Evolutionary conservation across 75 land plant species (phyloP), one percentile per base, ranked within the genome.

Genomic region (Ceratopteris richardii): DNA sequence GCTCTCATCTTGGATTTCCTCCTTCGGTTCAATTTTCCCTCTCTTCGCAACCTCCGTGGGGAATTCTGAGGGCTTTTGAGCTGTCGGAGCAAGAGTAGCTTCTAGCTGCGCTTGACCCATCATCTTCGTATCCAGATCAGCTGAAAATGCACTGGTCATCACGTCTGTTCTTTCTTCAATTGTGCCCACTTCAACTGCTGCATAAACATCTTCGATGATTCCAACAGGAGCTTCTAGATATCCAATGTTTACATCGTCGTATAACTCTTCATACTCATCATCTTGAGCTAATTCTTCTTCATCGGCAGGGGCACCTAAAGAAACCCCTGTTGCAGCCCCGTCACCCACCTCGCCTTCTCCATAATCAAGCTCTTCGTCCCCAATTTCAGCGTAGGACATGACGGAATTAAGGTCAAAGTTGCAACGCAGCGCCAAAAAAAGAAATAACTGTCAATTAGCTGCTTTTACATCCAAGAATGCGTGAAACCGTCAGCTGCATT

Each of bases 181-280:
- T 56, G 57, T 54, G 52, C 4, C 62, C 24, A 26, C 24, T 26
- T 41, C 31, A 33, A 33, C 75, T 47, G 62, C 46, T 56, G 19
- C 17, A 64, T 4, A 27, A 9, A 9, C 37, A 33, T 33, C 37
- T 29, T 37, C 65, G n/a, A 67, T 31, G 21, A 30, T 31, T 27
- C 39, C 14, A 25, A 69, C 29, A 17, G 73, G 31, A 31, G 69
- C 37, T 55, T 31, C 44, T 23, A 31, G 39, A 46, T 50, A 31
- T 16, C 95, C 95, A 16, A 89, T 82, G 70, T 86, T 80, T 47
- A 89, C 95, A 71, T 86, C 95, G 46, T 80, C 79, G 64, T 89
- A 89, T 13, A 89, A 83, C 58, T 85, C 95, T 41, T 89, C 95
- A 42, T 80, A 88, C 25, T 88, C 90, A 31, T 88, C 94, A 27